Percentiles rank a stretch among this genome's conserved stretches.
phyloP scores from a whole-genome alignment of 306 rosid genomes.

The Rosa rugosa region DNA sequence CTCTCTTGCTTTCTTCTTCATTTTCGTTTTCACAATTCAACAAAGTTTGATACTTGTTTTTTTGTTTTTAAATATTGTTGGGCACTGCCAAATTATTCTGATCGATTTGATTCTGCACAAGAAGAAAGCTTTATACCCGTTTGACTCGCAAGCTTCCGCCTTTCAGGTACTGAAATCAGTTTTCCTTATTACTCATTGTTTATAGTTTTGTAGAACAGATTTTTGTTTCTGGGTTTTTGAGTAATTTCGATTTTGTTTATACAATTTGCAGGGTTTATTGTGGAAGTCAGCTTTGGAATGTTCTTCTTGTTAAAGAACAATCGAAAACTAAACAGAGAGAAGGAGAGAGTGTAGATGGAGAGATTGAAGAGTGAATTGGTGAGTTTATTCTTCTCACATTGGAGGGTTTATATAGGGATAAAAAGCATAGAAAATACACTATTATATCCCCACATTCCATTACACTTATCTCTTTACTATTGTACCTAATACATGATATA shows the following conservation, averaged over 20 bases:
- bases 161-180: conserved; percentile 17
- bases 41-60: background rate
- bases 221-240: conserved; percentile 12
- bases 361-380: too few relatives aligned
- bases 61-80: background rate
- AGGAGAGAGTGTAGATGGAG: too few relatives aligned
- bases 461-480: too few relatives aligned
- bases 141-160: conserved; percentile 21
- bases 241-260: background rate
- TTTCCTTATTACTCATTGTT: background rate
- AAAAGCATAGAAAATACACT: too few relatives aligned
- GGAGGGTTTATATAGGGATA: too few relatives aligned
- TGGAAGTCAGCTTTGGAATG: background rate
- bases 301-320: too few relatives aligned
- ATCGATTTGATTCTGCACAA: conserved; percentile 21
- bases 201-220: background rate
- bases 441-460: too few relatives aligned
- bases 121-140: conserved; percentile 59
- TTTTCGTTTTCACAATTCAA: background rate
- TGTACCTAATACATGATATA: too few relatives aligned
- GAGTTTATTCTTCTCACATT: too few relatives aligned
- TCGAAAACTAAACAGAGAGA: too few relatives aligned
- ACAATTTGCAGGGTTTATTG: too few relatives aligned
- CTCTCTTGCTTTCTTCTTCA: conserved; percentile 10
- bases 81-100: too few relatives aligned